Conservation (phyloP, 441 rosid genomes). For the Bocquillonia castaneifolia region DNA sequence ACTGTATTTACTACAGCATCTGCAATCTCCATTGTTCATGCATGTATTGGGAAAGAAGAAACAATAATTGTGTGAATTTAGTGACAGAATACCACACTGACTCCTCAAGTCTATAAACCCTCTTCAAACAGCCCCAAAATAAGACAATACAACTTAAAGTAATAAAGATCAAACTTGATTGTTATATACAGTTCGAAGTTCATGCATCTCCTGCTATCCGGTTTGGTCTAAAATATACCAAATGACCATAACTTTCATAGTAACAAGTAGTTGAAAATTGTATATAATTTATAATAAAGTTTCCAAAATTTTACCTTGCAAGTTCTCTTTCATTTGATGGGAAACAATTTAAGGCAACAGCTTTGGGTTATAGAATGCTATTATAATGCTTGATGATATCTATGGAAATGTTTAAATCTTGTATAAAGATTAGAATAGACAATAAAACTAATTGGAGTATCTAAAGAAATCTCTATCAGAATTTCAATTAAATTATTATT, state of each 20-base stretch:
- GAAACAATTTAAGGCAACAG: not conserved
- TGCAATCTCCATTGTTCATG: not conserved
- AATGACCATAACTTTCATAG: not conserved
- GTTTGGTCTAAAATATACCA: not conserved
- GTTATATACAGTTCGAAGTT: not conserved
- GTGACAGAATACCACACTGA: not conserved
- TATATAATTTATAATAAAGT: not conserved
- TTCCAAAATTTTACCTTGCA: not conserved
- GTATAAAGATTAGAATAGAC: not conserved
- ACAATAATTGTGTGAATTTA: not conserved
- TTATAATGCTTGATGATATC: not conserved
- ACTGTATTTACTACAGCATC: too few species aligned
- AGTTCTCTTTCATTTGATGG: not conserved
- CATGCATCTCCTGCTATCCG: not conserved
- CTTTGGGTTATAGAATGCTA: not conserved
- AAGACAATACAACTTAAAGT: not conserved
- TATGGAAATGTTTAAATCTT: not conserved
- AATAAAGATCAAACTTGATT: not conserved
- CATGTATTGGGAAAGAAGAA: not conserved
- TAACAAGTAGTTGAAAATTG: not conserved
- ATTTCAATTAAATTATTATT: not conserved
- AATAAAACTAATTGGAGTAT: not conserved
- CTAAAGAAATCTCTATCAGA: not conserved
- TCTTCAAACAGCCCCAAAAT: not conserved
- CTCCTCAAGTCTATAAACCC: not conserved